phyloP scores from a whole-genome alignment of 129 eudicot species.

The Flaveria robusta region DNA sequence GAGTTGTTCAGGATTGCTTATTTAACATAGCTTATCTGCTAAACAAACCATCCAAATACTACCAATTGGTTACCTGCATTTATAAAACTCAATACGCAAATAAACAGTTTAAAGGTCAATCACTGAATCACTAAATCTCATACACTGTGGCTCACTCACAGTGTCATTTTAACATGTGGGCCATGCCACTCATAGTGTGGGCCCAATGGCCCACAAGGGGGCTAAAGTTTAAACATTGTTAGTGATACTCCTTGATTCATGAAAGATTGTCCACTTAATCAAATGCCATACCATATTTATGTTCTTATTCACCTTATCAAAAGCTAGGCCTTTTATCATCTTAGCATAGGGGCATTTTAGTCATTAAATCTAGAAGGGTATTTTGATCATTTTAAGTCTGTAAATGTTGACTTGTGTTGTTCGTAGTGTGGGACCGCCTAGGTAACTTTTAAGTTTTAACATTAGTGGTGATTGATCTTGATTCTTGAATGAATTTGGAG shows the following conservation, averaged over 20 bases:
- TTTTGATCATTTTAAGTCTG: conserved; percentile 15
- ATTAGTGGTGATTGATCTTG: conserved; percentile 44
- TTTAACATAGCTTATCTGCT: too few species aligned
- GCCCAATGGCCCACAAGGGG: conserved; percentile 17
- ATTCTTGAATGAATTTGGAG: conserved; percentile 25
- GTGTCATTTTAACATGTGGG: background rate
- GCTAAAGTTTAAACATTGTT: conserved; percentile 13
- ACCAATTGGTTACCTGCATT: too few species aligned
- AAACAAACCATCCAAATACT: too few species aligned
- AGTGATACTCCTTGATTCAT: conserved; percentile 42
- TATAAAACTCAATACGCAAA: too few species aligned
- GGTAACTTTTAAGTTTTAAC: conserved; percentile 24
- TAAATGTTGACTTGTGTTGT: background rate
- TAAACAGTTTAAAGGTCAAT: too few species aligned
- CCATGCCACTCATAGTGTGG: conserved; percentile 2
- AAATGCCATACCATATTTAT: background rate
- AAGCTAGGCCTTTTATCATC: background rate
- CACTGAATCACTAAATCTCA: too few species aligned
- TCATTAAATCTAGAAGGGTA: conserved; percentile 7
- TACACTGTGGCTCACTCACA: too few species aligned
- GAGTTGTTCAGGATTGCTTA: background rate
- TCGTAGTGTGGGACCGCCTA: conserved; percentile 2
- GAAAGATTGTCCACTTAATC: background rate
- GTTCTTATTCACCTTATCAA: background rate
- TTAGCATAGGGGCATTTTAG: conserved; percentile 7